Conservation (phyloP, 495 filamentous ascomycete species). For the Aspergillus asperescens region DNA sequence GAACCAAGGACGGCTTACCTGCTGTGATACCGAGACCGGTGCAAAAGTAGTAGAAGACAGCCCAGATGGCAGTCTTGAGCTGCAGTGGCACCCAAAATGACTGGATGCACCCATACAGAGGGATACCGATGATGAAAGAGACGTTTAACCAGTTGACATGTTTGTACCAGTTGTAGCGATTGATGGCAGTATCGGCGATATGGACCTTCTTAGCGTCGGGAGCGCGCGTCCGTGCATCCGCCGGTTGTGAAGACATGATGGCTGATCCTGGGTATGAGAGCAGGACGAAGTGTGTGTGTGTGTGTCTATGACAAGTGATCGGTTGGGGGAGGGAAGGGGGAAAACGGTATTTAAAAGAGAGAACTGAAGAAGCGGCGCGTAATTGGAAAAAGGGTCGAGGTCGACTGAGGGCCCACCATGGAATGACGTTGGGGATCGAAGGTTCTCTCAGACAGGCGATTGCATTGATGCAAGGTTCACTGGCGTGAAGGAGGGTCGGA, state of each 20-base stretch:
- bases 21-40: constrained; percentile 87
- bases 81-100: constrained; percentile 78
- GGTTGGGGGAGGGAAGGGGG: background rate
- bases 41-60: constrained; percentile 86
- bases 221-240: constrained; percentile 35
- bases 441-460: constrained; percentile 5
- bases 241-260: constrained; percentile 40
- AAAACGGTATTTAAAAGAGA: constrained; percentile 8
- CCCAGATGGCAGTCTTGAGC: constrained; percentile 71
- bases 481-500: constrained; percentile 5
- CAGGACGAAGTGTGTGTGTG: background rate
- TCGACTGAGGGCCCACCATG: constrained; percentile 17
- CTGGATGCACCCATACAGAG: constrained; percentile 66
- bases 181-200: constrained; percentile 63
- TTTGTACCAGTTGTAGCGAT: constrained; percentile 85
- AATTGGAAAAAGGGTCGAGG: constrained; percentile 13
- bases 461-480: constrained; percentile 11
- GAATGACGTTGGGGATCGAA: constrained; percentile 22
- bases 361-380: constrained; percentile 1
- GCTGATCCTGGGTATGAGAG: background rate
- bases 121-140: constrained; percentile 78
- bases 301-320: background rate
- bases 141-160: constrained; percentile 97
- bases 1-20: constrained; percentile 43
- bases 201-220: constrained; percentile 50